Base-by-base conservation (phyloP, 2,329 filamentous ascomycete genomes). In the Allantophomopsis cytisporea region DNA sequence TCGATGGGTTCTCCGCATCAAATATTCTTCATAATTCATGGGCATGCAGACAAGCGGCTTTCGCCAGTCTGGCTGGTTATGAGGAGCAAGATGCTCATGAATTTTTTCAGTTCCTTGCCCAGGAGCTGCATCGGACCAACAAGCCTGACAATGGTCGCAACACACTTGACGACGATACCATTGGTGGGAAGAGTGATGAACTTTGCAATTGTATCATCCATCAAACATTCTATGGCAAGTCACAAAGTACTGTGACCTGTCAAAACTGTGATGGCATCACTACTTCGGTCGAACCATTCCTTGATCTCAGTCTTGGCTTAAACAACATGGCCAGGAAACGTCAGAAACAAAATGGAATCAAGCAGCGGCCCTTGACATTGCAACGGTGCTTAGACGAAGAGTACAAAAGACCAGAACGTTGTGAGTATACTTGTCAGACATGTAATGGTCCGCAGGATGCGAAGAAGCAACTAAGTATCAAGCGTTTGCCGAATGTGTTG, bases 51-150 rank as follows among this genome's bases (percentile, higher is more conserved):
- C 78, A 73, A 63, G 76, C 71, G 56, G 71, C 73, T 0, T 80
- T 80, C 44, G 73, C 84, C 60, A 78, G 82, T 44, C 68, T 88
- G 16, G 85, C 89, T 2, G 91, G 88, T 10, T 94, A 93, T 51
- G 85, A 88, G 52, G 89, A 96, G 60, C 89, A 96, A 63, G 89
- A 96, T 55, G 89, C 89, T 1, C 89, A 96, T 55, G 89, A 96
- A 57, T 96, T 94, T 61, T 93, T 95, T 59, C 87, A 94, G 56
- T 95, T 94, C 54, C 73, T 96, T 28, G 81, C 93, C 30, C 89
- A 95, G 62, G 84, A 91, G 51, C 69, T 98, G 13, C 89, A 95
- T 55, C 76, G 83, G 54, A 73, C 86, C 32, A 91, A 88, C 50
- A 21, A 74, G 70, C 55, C 71, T 56, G 38, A 71, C 64, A 44